Conservation (phyloP, 768 basidiomycete species). For the Flagelloscypha sp. region DNA sequence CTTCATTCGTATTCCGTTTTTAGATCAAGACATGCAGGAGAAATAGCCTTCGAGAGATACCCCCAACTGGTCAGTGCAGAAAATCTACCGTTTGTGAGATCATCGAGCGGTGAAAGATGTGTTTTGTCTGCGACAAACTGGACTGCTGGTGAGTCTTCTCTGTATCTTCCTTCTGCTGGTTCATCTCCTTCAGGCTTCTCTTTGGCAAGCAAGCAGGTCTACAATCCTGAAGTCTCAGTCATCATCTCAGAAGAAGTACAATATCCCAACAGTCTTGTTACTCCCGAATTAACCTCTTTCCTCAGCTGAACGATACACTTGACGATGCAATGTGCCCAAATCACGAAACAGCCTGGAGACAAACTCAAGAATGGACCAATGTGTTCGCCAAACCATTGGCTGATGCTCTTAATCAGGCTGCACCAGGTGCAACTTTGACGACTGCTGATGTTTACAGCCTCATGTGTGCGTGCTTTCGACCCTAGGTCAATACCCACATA, state of each 20-base stretch:
- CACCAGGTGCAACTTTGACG: slow-evolving; percentile 55
- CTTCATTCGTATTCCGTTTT: not conserved
- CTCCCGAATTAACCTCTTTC: not conserved
- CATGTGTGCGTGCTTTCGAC: too few species aligned
- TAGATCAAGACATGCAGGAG: slow-evolving; percentile 39
- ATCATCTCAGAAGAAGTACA: slow-evolving; percentile 50
- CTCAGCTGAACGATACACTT: slow-evolving; percentile 57
- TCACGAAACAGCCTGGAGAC: slow-evolving; percentile 32
- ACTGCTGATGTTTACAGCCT: slow-evolving; percentile 47
- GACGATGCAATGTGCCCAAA: slow-evolving; percentile 60
- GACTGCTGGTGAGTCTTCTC: slow-evolving; percentile 40
- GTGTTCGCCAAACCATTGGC: slow-evolving; percentile 50
- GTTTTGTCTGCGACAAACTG: slow-evolving; percentile 64
- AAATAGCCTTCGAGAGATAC: slow-evolving; percentile 35
- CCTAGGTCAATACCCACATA: too few species aligned
- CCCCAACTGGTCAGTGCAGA: slow-evolving; percentile 23
- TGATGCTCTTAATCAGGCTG: slow-evolving; percentile 47
- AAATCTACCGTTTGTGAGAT: slow-evolving; percentile 39
- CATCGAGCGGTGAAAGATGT: slow-evolving; percentile 48
- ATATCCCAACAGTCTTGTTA: slow-evolving; percentile 3
- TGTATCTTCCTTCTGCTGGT: not conserved
- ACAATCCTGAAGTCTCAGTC: slow-evolving; percentile 44
- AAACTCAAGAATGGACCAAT: slow-evolving; percentile 46
- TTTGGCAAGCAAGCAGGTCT: slow-evolving; percentile 35
- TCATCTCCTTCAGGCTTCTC: slow-evolving; percentile 45